These are phyloP conservation scores for Flaveria linearis DNA, from an alignment of 129 eudicot genomes.

Conservation along the genomic window DNA sequence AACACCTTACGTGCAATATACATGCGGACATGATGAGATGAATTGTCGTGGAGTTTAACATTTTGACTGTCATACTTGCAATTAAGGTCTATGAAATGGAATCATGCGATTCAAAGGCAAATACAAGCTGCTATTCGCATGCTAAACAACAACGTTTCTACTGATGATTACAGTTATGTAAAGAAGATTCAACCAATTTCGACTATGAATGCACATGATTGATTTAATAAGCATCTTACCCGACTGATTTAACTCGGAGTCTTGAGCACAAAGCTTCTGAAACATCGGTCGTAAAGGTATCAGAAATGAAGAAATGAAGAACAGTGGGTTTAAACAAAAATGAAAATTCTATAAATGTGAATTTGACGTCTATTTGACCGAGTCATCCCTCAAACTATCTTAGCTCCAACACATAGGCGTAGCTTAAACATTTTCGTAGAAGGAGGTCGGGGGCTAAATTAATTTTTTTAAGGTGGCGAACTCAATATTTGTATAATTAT, in stretches of 20 bases:
- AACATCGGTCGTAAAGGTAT: not conserved
- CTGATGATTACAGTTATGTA: not conserved
- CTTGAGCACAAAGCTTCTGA: not conserved
- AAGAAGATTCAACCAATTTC: not conserved
- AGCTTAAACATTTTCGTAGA: no score
- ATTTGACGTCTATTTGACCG: no score
- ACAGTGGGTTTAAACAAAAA: no score
- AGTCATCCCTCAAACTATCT: no score
- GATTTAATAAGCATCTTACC: not conserved
- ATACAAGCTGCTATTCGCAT: conserved; percentile 1
- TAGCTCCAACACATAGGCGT: no score
- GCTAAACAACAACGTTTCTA: conserved; percentile 19
- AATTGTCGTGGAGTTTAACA: not conserved
- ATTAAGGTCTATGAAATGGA: conserved; percentile 5
- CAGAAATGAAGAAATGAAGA: no score
- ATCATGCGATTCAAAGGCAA: conserved; percentile 14
- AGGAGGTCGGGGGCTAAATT: no score
- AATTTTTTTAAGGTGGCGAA: no score
- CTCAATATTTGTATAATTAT: no score
- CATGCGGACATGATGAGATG: not conserved
- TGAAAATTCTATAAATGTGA: no score
- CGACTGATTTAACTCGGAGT: not conserved
- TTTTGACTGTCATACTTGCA: not conserved
- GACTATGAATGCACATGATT: not conserved
- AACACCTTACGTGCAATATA: conserved; percentile 28